A percentile compares a stretch with the other conserved stretches of the same genome.
These are phyloP conservation scores for Panicum miliaceum DNA, from an alignment of 176 grass and related monocot species.

Conservation along the genomic window DNA sequence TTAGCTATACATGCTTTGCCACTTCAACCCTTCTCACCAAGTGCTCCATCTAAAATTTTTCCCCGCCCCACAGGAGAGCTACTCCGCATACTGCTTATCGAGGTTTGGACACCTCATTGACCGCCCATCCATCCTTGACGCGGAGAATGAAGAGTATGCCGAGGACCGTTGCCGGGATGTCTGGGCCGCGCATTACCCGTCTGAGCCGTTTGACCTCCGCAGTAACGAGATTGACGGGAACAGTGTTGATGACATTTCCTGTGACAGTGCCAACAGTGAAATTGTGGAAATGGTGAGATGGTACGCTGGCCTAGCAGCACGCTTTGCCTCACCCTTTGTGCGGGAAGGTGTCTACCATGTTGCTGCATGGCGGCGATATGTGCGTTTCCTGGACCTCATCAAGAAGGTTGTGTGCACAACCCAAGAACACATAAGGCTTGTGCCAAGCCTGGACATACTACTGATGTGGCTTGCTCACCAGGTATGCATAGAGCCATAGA, in stretches of 20 bases:
- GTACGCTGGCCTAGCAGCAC: slow-evolving; percentile 44
- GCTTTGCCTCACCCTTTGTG: slow-evolving; percentile 63
- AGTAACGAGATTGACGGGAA: slow-evolving; percentile 34
- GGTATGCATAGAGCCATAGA: slow-evolving; percentile 46
- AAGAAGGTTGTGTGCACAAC: slow-evolving; percentile 38
- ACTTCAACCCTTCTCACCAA: background rate
- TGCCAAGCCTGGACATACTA: slow-evolving; percentile 78
- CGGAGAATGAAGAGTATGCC: slow-evolving; percentile 78
- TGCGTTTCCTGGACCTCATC: slow-evolving; percentile 68
- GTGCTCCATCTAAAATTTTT: background rate
- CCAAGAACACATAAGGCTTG: slow-evolving; percentile 36
- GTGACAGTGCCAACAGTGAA: slow-evolving; percentile 26
- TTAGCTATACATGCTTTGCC: background rate
- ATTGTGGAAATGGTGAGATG: slow-evolving; percentile 48
- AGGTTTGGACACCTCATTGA: slow-evolving; percentile 75
- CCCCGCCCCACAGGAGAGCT: slow-evolving; percentile 55
- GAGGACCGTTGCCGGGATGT: slow-evolving; percentile 68
- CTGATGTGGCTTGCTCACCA: slow-evolving; percentile 93
- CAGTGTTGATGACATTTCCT: background rate
- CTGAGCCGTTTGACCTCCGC: slow-evolving; percentile 69
- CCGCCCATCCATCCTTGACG: slow-evolving; percentile 71
- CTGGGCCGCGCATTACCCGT: slow-evolving; percentile 66
- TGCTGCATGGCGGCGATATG: slow-evolving; percentile 62
- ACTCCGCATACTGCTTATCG: slow-evolving; percentile 61
- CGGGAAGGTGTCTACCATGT: slow-evolving; percentile 81